phyloP scores from a whole-genome alignment of 345 rosid genomes.

The Raphanus sativus region DNA sequence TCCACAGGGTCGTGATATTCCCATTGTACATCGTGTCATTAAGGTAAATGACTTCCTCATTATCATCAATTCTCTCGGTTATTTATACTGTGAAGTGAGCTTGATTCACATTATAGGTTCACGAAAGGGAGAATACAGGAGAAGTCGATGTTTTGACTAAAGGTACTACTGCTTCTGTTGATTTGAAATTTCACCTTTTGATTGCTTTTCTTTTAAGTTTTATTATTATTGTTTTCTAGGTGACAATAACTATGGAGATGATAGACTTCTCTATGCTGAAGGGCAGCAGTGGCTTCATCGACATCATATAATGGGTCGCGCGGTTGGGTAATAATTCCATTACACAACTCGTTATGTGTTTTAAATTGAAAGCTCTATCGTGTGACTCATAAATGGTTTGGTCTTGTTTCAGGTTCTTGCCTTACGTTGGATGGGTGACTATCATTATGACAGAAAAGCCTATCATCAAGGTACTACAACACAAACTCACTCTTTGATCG shows the following conservation, averaged over 20 bases:
- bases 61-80: neutral
- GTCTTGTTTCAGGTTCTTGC: slow-evolving; percentile 61
- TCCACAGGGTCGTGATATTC: slow-evolving; percentile 43
- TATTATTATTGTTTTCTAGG: slow-evolving; percentile 38
- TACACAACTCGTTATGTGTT: neutral
- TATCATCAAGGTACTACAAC: slow-evolving; percentile 59
- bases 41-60: slow-evolving; percentile 16
- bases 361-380: neutral
- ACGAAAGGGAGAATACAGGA: slow-evolving; percentile 77
- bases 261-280: slow-evolving; percentile 77
- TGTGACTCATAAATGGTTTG: neutral
- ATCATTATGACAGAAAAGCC: slow-evolving; percentile 96
- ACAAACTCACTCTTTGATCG: neutral
- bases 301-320: slow-evolving; percentile 88
- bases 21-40: slow-evolving; percentile 42
- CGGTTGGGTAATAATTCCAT: slow-evolving; percentile 63
- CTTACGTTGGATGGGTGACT: slow-evolving; percentile 93
- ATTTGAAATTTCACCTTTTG: slow-evolving; percentile 5
- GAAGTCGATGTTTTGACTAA: slow-evolving; percentile 97
- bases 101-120: slow-evolving; percentile 56
- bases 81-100: neutral
- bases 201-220: neutral
- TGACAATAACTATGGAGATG: slow-evolving; percentile 81
- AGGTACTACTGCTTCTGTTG: slow-evolving; percentile 49
- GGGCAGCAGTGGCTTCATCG: slow-evolving; percentile 88